Evolutionary conservation across 345 rosid genomes (phyloP).

Genomic region (Eucalyptus cloeziana): DNA sequence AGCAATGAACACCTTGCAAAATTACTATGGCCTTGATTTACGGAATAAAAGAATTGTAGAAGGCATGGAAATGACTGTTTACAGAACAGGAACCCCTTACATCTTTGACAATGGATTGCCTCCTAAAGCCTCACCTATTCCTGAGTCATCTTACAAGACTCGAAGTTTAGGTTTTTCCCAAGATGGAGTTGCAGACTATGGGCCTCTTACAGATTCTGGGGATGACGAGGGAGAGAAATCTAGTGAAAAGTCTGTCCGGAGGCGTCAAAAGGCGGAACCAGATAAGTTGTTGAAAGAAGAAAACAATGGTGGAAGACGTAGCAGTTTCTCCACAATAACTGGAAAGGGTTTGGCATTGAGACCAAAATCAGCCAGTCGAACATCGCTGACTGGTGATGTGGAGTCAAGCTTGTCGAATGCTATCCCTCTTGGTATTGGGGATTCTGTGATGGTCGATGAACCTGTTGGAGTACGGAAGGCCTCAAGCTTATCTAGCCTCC

Average conservation of each 20-base stretch:
- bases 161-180: conserved; percentile 3
- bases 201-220: conserved; percentile 13
- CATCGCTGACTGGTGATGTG: conserved; percentile 13
- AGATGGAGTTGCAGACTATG: conserved; percentile 2
- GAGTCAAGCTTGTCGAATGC: conserved; percentile 27
- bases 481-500: conserved; percentile 43
- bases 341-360: conserved; percentile 47
- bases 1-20: conserved; percentile 46
- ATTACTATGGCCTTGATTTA: conserved; percentile 30
- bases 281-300: conserved; percentile 48
- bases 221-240: conserved; percentile 19
- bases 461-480: conserved; percentile 31
- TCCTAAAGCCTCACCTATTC: conserved; percentile 7
- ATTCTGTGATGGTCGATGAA: conserved; percentile 17
- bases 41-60: conserved; percentile 7
- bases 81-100: conserved; percentile 8
- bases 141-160: background rate
- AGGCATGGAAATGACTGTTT: conserved; percentile 46
- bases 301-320: conserved; percentile 19
- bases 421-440: conserved; percentile 22
- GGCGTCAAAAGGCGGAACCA: conserved; percentile 42
- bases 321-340: conserved; percentile 14
- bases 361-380: conserved; percentile 39
- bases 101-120: background rate
- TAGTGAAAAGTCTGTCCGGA: conserved; percentile 27